A percentile compares a stretch with the other conserved stretches of the same genome.
phyloP scores from a whole-genome alignment of 768 basidiomycete genomes.

The Cyclocybe aegerita region DNA sequence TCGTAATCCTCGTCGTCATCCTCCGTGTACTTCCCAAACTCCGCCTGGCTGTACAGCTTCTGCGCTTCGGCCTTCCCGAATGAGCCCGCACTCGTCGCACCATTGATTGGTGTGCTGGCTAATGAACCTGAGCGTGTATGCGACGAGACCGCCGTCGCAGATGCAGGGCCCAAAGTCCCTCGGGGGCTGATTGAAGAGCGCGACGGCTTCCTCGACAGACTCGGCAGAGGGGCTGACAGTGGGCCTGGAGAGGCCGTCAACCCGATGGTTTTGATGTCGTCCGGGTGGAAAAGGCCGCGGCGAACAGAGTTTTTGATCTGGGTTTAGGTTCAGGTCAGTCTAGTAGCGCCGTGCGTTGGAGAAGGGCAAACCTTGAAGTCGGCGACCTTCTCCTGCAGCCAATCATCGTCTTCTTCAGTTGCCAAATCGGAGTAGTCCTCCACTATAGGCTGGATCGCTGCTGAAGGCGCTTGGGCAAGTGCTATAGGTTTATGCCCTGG shows the following conservation, averaged over 20 bases:
- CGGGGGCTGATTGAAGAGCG: slow-evolving; percentile 42
- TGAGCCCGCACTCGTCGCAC: slow-evolving; percentile 47
- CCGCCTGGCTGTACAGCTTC: slow-evolving; percentile 52
- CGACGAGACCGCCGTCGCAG: slow-evolving; percentile 26
- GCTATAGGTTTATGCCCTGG: slow-evolving; percentile 55
- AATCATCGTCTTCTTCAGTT: slow-evolving; percentile 69
- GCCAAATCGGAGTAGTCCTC: slow-evolving; percentile 94
- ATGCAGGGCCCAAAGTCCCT: slow-evolving; percentile 26
- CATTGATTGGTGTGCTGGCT: slow-evolving; percentile 31
- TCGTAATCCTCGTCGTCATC: slow-evolving; percentile 91
- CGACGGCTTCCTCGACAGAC: slow-evolving; percentile 50
- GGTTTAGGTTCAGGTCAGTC: not conserved
- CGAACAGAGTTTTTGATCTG: slow-evolving; percentile 71
- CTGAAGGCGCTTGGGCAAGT: slow-evolving; percentile 60
- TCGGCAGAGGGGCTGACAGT: slow-evolving; percentile 65
- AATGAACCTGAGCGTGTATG: slow-evolving; percentile 66
- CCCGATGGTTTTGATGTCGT: slow-evolving; percentile 81
- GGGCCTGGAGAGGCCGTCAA: slow-evolving; percentile 55
- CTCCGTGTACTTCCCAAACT: slow-evolving; percentile 86
- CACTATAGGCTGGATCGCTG: slow-evolving; percentile 64
- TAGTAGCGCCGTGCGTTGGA: not conserved
- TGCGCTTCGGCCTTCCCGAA: slow-evolving; percentile 67
- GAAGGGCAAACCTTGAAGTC: slow-evolving; percentile 67
- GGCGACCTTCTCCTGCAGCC: slow-evolving; percentile 75
- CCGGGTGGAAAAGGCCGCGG: slow-evolving; percentile 84